Evolutionary conservation across 768 basidiomycete species (phyloP), one percentile per base, ranked within the genome.

Genomic region (Pleurotus cornucopiae): DNA sequence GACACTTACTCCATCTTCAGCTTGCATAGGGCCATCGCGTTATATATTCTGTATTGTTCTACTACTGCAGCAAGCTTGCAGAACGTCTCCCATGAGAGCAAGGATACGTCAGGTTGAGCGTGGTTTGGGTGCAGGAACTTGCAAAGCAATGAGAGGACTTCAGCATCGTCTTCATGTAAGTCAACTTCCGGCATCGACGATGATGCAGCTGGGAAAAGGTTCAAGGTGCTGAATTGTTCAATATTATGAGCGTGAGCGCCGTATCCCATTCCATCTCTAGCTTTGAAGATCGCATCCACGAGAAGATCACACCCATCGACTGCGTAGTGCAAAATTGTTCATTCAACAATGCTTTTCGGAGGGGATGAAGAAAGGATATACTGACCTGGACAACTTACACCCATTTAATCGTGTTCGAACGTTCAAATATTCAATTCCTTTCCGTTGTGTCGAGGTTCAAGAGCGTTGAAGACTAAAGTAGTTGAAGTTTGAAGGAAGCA

Each of bases 201-300:
- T n/a, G n/a, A n/a, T 43, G 14, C 13, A n/a, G 20, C 20, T 13
- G 14, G n/a, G 9, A 20, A 43, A 20, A 43, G 41, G 6, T 43
- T 14, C 41, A 43, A 16, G 2, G 6, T 43, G 4, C 47, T 40
- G 12, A 37, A 59, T n/a, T 34, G 21, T 16, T 56, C 58, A 14
- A 59, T 41, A 20, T 59, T 59, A 6, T 21, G 18, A n/a, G 41
- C 23, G n/a, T 59, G 58, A 6, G 58, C 52, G 9, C 55, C 58
- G n/a, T 49, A 40, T 5, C 26, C 20, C 3, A 16, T 14, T 38
- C 43, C 58, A 39, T 59, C 58, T 34, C 30, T 34, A 34, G 30
- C 30, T 34, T 11, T 34, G 30, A 34, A 34, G 30, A 34, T 11
- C 7, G 6, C 30, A 34, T 34, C 30, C 7, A 34, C 6, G 30